Evolutionary conservation across 148 eudicot species (phyloP), one percentile per base, ranked within the genome.

Genomic region (Rhododendron ovatum): DNA sequence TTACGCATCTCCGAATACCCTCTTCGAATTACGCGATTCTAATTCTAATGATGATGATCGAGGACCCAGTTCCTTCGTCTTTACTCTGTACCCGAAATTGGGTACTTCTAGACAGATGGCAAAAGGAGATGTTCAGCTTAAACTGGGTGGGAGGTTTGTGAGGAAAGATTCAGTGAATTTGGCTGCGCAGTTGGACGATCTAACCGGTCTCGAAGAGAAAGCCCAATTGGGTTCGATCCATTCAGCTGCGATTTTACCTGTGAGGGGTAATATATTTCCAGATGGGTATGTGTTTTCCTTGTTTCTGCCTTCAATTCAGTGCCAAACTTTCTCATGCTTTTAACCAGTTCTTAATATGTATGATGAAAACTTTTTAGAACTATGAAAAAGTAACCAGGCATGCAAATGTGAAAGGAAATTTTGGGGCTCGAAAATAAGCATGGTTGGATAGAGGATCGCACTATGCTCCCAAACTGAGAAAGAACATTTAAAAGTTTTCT

Each of bases 71-170:
- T 83, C 90, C 17, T 89, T 92, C 57, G 6, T 91, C 39, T 87
- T 91, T 51, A 90, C 91, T 8, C 30, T 92, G 89, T 91, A 83
- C 86, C 87, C 81, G 35, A 92, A 91, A 86, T 63, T 75, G 84
- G 89, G 85, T 47, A 3, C 47, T 47, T 1, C 47, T 45, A 30
- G n/a, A 5, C 45, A 67, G 63, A 61, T 48, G 59, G 37, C 48
- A 1, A 50, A 71, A 50, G 39, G 83, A 10, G 91, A 90, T 50
- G 15, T 87, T 86, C 87, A 89, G 87, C 84, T 91, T 50, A 92
- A 92, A 85, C 78, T 92, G 85, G 93, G 93, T 86, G 93, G 93
- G 86, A 90, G 85, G 57, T 85, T 92, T 83, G 86, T 84, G 83
- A 55, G 78, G 69, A 85, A 43, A 7, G 78, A 73, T 7, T 57